Evolutionary conservation across 768 basidiomycete species (phyloP).

Genomic region (Trametes sanguinea): DNA sequence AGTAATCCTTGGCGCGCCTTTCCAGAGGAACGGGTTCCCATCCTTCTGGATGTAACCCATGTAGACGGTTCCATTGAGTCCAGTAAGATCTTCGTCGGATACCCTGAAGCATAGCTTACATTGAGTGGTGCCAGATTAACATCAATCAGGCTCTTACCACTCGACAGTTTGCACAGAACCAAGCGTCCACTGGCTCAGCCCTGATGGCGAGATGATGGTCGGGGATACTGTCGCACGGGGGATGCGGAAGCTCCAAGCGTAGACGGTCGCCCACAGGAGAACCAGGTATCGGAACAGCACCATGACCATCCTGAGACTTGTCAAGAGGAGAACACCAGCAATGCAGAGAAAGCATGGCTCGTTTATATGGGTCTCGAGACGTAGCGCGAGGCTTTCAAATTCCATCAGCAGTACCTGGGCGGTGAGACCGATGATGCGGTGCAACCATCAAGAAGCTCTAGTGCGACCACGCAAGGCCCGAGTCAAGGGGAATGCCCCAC

Average conservation of each 20-base stretch:
- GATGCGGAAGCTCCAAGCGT: background rate
- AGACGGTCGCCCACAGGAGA: background rate
- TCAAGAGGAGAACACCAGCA: background rate
- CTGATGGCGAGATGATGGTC: background rate
- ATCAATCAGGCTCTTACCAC: background rate
- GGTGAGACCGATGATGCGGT: constrained; percentile 1
- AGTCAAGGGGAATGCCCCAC: too few relatives aligned
- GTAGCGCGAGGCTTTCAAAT: background rate
- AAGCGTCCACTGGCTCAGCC: background rate
- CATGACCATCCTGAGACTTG: background rate
- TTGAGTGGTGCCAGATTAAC: background rate
- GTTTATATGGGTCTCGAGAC: background rate
- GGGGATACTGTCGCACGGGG: background rate
- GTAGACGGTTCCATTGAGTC: background rate
- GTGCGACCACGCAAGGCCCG: too few relatives aligned
- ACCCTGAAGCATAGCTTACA: background rate
- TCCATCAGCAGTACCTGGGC: constrained; percentile 3
- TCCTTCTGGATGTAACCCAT: background rate
- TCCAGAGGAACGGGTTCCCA: background rate
- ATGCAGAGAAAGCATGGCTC: background rate
- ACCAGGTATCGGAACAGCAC: background rate
- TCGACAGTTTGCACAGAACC: background rate
- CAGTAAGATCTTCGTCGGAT: background rate
- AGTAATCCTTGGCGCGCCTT: background rate
- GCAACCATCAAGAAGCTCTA: background rate